Conservation (phyloP, 2,329 filamentous ascomycete genomes). For the Hypoxylon sp. region DNA sequence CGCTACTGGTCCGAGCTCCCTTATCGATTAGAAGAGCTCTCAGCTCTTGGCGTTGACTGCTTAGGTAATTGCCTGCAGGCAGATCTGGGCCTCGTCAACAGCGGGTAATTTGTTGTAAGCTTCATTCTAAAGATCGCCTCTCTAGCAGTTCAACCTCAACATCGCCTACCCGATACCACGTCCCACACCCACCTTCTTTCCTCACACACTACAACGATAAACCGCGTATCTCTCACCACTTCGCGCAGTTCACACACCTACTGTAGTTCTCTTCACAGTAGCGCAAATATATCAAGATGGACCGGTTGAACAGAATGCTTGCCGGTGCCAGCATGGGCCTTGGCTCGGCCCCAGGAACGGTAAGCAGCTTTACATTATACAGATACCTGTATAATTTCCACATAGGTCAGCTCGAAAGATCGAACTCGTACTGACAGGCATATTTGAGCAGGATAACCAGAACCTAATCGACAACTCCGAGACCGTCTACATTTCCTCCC, state of each 20-base stretch:
- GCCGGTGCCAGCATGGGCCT: constrained; percentile 77
- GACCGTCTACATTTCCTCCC: constrained; percentile 98
- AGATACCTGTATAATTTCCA: neutral
- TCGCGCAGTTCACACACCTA: constrained; percentile 13
- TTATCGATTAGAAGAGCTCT: constrained; percentile 29
- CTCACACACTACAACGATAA: neutral
- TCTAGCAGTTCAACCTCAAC: constrained; percentile 27
- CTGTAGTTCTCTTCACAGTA: constrained; percentile 14
- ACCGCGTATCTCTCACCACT: neutral
- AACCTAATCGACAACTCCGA: constrained; percentile 98
- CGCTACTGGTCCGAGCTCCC: constrained; percentile 2
- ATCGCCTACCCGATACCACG: constrained; percentile 7
- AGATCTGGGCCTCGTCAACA: constrained; percentile 48
- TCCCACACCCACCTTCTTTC: neutral
- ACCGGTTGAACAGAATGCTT: constrained; percentile 91
- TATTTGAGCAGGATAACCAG: constrained; percentile 77
- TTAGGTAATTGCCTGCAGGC: constrained; percentile 44
- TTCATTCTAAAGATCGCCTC: constrained; percentile 32
- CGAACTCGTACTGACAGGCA: constrained; percentile 31
- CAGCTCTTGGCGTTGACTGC: neutral
- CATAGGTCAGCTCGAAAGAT: no score
- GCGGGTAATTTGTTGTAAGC: constrained; percentile 31
- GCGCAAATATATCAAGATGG: constrained; percentile 70
- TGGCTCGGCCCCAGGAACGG: constrained; percentile 70
- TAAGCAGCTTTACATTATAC: constrained; percentile 57